Base-by-base conservation (phyloP, 2,329 filamentous ascomycete genomes). In the Lasiodiplodia gonubiensis region DNA sequence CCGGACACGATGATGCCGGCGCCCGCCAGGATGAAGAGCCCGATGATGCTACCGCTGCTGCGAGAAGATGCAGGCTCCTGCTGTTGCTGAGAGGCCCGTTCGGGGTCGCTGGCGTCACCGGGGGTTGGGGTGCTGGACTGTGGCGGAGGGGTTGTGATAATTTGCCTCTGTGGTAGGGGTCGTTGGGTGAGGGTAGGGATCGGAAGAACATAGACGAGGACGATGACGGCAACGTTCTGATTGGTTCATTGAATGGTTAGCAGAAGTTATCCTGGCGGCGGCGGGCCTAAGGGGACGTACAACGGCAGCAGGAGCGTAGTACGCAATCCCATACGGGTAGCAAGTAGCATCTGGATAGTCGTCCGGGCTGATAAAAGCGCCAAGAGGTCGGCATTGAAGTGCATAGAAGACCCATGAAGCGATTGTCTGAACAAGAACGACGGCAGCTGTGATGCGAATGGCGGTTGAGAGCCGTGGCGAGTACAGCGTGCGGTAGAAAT, bases 121-220 rank as follows among this genome's bases (percentile, higher is more conserved):
- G 49, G 49, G 7, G 12, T 35, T 12, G 53, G 53, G 8, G 33
- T 23, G 53, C 7, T 16, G 30, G 53, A 10, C 21, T 5, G 23
- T 25, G 33, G 53, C 11, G 52, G 42, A 21, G n/a, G 42, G n/a
- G n/a, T 55, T 14, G 25, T 52, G 49, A 14, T 25, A 11, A 18
- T 12, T 35, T 37, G 42, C 2, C 42, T 18, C 6, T 23, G 33
- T 3, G 8, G 25, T 11, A 6, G 53, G 23, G 30, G 11, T 6
- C 25, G 16, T 6, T 35, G 18, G 33, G 33, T 52, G 49, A 67
- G 27, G 0, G 66, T 35, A 12, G 35, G 53, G 27, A 68, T 54
- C 2, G 66, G 66, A 25, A 68, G 66, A 51, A 68, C 11, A 51
- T 52, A 57, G 33, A 68, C 57, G 37, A 68, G 35, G 46, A 68